phyloP scores from a whole-genome alignment of 2,329 filamentous ascomycete genomes.

The Cordyceps javanica region DNA sequence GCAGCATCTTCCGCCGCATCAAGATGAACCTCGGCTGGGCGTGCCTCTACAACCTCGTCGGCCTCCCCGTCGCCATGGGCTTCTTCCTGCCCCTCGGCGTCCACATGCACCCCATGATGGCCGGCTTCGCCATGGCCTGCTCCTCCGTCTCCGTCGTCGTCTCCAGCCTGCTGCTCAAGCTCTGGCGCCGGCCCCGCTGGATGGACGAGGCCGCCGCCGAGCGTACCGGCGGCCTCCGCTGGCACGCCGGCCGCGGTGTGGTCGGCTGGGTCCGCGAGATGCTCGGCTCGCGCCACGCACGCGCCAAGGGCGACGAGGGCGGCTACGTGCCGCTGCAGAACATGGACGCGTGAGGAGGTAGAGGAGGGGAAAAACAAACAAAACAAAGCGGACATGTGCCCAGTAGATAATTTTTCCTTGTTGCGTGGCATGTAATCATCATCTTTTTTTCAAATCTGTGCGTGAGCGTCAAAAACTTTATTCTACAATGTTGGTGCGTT shows the following conservation, averaged over 20 bases:
- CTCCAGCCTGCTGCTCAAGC: slow-evolving; percentile 75
- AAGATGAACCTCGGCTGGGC: slow-evolving; percentile 91
- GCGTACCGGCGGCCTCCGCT: slow-evolving; percentile 41
- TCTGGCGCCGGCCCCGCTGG: slow-evolving; percentile 80
- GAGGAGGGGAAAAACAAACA: too few species aligned
- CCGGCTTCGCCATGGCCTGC: slow-evolving; percentile 87
- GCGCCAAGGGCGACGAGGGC: slow-evolving; percentile 42
- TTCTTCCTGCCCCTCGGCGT: slow-evolving; percentile 85
- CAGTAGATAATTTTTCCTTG: not conserved
- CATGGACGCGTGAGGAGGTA: slow-evolving; percentile 32
- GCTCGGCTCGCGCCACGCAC: slow-evolving; percentile 24
- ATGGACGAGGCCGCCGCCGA: slow-evolving; percentile 68
- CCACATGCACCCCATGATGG: slow-evolving; percentile 87
- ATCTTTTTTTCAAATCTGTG: too few species aligned
- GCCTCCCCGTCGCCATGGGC: slow-evolving; percentile 94
- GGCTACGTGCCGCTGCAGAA: slow-evolving; percentile 55
- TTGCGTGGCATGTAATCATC: not conserved
- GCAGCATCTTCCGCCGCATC: slow-evolving; percentile 84
- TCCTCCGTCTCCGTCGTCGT: slow-evolving; percentile 86
- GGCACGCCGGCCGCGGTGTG: slow-evolving; percentile 37
- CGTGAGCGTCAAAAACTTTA: too few species aligned
- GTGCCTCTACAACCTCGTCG: slow-evolving; percentile 85
- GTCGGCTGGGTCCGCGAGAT: slow-evolving; percentile 38
- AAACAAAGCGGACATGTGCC: too few species aligned
- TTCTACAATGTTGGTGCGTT: not conserved